Evolutionary conservation across 192 early-diverging fungal species (phyloP).

Genomic region (Jimgerdemannia flammicorona): DNA sequence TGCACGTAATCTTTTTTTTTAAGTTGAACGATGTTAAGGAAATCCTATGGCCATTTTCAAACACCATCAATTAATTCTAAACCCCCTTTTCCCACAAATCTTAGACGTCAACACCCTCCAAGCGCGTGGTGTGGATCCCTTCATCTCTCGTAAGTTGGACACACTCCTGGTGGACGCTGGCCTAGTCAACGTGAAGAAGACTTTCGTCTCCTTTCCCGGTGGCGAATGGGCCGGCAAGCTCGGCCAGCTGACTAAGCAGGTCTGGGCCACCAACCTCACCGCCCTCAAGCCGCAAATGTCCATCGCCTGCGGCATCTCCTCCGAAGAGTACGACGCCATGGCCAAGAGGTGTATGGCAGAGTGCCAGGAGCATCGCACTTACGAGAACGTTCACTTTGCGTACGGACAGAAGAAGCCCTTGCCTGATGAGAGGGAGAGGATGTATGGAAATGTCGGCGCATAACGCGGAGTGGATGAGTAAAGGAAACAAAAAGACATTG

Average conservation of each 20-base stretch:
- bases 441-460: not conserved
- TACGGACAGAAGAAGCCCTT: slow-evolving; percentile 29
- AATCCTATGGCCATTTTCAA: not conserved
- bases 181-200: slow-evolving; percentile 11
- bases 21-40: no score
- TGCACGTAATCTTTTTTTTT: no score
- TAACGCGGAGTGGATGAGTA: not conserved
- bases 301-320: slow-evolving; percentile 11
- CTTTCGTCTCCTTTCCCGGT: slow-evolving; percentile 32
- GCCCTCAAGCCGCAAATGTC: slow-evolving; percentile 25
- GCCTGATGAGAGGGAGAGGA: not conserved
- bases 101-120: slow-evolving; percentile 11
- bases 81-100: not conserved
- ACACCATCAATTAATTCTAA: not conserved
- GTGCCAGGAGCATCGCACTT: slow-evolving; percentile 29
- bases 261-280: slow-evolving; percentile 26
- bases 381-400: slow-evolving; percentile 38
- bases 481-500: no score
- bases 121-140: slow-evolving; percentile 18
- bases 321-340: slow-evolving; percentile 22
- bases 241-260: slow-evolving; percentile 29
- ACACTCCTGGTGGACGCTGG: slow-evolving; percentile 5
- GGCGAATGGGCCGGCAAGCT: slow-evolving; percentile 37
- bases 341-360: slow-evolving; percentile 24
- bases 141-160: slow-evolving; percentile 15